Evolutionary conservation across 176 grass and related monocot genomes (phyloP).

Genomic region (Cymbopogon citratus): DNA sequence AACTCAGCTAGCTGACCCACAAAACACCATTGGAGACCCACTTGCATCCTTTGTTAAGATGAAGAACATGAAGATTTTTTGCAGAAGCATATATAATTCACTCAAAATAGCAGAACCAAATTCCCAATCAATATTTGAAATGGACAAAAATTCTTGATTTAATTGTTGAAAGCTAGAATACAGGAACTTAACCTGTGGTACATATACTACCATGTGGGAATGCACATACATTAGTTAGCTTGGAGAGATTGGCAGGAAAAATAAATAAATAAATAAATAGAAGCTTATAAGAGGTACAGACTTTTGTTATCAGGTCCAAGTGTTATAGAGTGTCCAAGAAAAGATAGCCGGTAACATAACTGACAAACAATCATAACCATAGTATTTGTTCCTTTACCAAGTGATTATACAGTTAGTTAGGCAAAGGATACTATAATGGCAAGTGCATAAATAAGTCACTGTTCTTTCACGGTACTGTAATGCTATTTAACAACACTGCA

Average conservation of each 20-base stretch:
- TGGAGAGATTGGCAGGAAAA: slow-evolving; percentile 10
- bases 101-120: slow-evolving; percentile 17
- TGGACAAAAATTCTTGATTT: neutral
- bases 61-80: neutral
- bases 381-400: slow-evolving; percentile 4
- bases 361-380: neutral
- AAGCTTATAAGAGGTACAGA: neutral
- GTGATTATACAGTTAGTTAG: slow-evolving; percentile 6
- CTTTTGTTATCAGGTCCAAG: neutral
- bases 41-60: slow-evolving; percentile 8
- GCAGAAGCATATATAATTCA: slow-evolving; percentile 11
- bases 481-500: neutral
- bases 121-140: slow-evolving; percentile 17
- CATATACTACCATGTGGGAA: slow-evolving; percentile 16
- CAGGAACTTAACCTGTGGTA: neutral
- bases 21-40: neutral
- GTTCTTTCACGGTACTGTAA: neutral
- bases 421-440: neutral
- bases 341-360: neutral
- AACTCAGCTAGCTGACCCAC: neutral
- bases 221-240: slow-evolving; percentile 4
- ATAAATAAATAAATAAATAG: neutral
- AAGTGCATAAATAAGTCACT: neutral
- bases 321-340: neutral
- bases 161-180: slow-evolving; percentile 19